Conservation (phyloP, 1,284 basidiomycete genomes). For the Sanghuangporus sanghuang region DNA sequence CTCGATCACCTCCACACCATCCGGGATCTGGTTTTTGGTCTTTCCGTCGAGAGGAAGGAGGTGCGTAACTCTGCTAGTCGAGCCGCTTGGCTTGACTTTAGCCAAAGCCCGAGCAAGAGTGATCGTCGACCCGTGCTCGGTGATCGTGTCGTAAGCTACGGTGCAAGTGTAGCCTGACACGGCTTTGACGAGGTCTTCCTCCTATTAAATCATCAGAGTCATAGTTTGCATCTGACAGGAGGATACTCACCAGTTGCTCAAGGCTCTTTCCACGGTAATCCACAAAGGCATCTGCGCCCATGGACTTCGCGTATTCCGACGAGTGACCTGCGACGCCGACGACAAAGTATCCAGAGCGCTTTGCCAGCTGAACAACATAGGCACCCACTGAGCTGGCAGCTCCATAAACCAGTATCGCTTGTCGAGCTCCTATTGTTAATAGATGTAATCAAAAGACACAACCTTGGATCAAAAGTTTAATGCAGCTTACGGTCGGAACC, state of each 20-base stretch:
- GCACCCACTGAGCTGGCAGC: slow-evolving; percentile 29
- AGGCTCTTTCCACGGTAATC: slow-evolving; percentile 24
- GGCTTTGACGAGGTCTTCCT: slow-evolving; percentile 6
- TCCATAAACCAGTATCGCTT: slow-evolving; percentile 28
- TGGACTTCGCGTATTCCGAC: slow-evolving; percentile 16
- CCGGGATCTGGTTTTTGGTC: slow-evolving; percentile 4
- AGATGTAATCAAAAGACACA: neutral
- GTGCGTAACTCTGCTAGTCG: slow-evolving; percentile 3
- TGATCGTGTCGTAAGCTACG: slow-evolving; percentile 10
- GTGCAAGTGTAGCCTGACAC: neutral
- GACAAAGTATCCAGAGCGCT: slow-evolving; percentile 22
- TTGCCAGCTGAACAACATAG: slow-evolving; percentile 30
- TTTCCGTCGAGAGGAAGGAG: slow-evolving; percentile 4
- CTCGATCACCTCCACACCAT: neutral
- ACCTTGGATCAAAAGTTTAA: neutral
- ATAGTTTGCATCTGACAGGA: neutral
- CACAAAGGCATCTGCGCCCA: slow-evolving; percentile 26
- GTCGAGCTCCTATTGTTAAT: neutral
- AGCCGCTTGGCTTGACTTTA: slow-evolving; percentile 4
- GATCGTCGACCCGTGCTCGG: neutral
- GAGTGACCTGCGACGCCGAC: slow-evolving; percentile 27
- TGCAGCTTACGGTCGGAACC: neutral
- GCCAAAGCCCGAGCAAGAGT: slow-evolving; percentile 4
- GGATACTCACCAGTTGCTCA: neutral
- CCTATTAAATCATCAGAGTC: neutral